Conservation (phyloP, 257 asterid species). For the Solanum commersonii region DNA sequence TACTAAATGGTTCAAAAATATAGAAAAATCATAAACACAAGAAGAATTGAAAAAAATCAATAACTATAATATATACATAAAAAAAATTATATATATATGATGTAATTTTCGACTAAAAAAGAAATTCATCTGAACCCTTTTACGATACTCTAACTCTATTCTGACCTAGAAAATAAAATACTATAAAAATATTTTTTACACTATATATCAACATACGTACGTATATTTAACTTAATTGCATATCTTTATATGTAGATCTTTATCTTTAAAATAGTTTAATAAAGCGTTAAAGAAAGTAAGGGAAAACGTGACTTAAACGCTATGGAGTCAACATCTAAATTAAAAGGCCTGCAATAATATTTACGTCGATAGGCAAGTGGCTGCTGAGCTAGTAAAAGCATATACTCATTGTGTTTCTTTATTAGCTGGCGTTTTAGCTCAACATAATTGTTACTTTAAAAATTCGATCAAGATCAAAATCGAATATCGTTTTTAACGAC, state of each 20-base stretch:
- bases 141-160: too few relatives aligned
- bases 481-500: background rate
- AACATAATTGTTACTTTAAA: background rate
- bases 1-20: too few relatives aligned
- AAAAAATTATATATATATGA: too few relatives aligned
- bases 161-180: too few relatives aligned
- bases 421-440: background rate
- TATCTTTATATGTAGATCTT: background rate
- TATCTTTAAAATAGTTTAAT: background rate
- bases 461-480: too few relatives aligned
- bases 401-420: background rate
- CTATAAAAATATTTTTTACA: too few relatives aligned
- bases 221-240: background rate
- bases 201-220: too few relatives aligned
- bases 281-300: background rate
- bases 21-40: too few relatives aligned
- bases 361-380: conserved; percentile 30
- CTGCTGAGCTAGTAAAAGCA: conserved; percentile 36
- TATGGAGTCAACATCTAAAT: conserved; percentile 47
- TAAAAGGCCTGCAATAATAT: conserved; percentile 49
- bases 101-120: too few relatives aligned
- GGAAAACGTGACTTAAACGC: conserved; percentile 15
- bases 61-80: too few relatives aligned
- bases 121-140: too few relatives aligned
- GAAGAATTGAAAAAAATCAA: background rate